phyloP scores from a whole-genome alignment of 2,329 filamentous ascomycete species.

The Chaetoscypha palmicola region DNA sequence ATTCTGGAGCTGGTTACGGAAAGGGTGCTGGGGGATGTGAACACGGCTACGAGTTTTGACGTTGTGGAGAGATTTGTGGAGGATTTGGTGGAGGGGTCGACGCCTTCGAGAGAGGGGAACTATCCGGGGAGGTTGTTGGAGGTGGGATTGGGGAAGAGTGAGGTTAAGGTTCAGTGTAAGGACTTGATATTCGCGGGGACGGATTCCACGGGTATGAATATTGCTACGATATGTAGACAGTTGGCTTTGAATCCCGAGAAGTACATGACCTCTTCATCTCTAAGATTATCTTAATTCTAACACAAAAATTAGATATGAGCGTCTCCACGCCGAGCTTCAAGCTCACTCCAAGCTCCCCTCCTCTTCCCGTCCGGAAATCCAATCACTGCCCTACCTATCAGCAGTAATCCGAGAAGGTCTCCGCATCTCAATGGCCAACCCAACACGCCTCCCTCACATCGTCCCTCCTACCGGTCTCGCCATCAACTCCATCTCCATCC shows the following conservation, averaged over 20 bases:
- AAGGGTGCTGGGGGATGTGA: slow-evolving; percentile 31
- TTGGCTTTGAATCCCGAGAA: slow-evolving; percentile 37
- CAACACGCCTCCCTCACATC: slow-evolving; percentile 41
- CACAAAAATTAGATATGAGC: slow-evolving; percentile 26
- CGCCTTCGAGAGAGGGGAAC: slow-evolving; percentile 33
- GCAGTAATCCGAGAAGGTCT: slow-evolving; percentile 44
- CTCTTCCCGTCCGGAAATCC: slow-evolving; percentile 27
- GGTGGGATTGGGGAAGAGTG: slow-evolving; percentile 35
- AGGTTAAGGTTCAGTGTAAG: slow-evolving; percentile 45
- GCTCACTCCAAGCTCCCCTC: slow-evolving; percentile 17
- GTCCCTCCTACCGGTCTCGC: slow-evolving; percentile 33
- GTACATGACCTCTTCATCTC: too few species aligned
- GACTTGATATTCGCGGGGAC: slow-evolving; percentile 49
- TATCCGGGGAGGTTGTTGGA: slow-evolving; percentile 43
- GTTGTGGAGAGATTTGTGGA: slow-evolving; percentile 38
- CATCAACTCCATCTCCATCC: slow-evolving; percentile 32
- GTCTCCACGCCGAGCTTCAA: slow-evolving; percentile 32
- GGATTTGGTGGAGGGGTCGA: slow-evolving; percentile 30
- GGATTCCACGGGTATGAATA: slow-evolving; percentile 45
- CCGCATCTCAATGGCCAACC: slow-evolving; percentile 44
- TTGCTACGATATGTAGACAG: slow-evolving; percentile 41
- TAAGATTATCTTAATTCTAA: not conserved
- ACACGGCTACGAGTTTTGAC: slow-evolving; percentile 30
- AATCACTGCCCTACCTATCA: slow-evolving; percentile 38
- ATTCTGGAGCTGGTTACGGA: slow-evolving; percentile 32